Evolutionary conservation across 1,139 yeast genomes (phyloP), one percentile per base, ranked within the genome.

Genomic region (Kluyveromyces sp.): DNA sequence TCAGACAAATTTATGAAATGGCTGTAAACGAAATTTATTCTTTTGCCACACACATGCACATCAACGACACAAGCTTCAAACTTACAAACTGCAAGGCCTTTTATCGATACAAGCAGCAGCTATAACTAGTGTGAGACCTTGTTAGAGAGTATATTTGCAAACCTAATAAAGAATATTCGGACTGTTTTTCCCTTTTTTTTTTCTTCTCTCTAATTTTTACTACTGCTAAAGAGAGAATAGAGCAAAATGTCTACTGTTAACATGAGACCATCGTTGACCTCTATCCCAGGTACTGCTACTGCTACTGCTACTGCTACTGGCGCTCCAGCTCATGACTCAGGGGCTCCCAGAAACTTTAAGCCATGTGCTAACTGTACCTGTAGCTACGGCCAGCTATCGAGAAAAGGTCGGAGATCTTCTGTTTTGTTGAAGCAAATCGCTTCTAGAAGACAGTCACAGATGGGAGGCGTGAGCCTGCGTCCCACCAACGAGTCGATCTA

Each of bases 361-460:
- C 74, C 76, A 7, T 84, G 94, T 63, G 73, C 77, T 44, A 80
- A 84, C 66, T 84, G 95, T 67, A 83, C 88, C 2, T 85, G 94
- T 62, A 82, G 90, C 0, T 92, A 92, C 6, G 95, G 95, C 5
- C 68, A 83, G 45, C 65, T 84, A 45, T 80, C 88, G 25, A 73
- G 94, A 57, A 78, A 76, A 48, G 78, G 74, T 57, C 71, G 80
- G 58, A 69, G 83, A 50, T 70, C 81, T 10, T 69, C 79, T 0
- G 57, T 72, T 44, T 72, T 80, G 49, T 44, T 61, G 43, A 59
- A 54, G 46, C 58, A 55, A 47, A 45, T 60, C 39, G 57, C 53
- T 43, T 49, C 49, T n/a, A 52, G 64, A 42, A 55, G 58, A 39
- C 25, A 39, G 10, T 28, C 51, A 5, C 39, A 44, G n/a, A 31